These are phyloP conservation scores for Heliosperma pusillum DNA, from an alignment of 148 eudicot genomes.

Conservation along the genomic window DNA sequence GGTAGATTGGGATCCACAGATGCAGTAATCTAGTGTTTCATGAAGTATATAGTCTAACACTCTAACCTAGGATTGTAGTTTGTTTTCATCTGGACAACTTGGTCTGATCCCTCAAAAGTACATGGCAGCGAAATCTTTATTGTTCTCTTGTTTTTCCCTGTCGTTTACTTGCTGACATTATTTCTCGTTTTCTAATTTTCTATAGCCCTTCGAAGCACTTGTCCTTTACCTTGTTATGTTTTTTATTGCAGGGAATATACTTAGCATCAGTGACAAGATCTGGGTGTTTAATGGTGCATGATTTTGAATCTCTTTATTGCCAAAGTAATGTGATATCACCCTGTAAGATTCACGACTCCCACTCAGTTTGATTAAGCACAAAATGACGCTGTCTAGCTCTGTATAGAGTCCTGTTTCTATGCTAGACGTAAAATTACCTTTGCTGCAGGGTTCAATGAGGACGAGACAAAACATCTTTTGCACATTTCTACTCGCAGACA, in stretches of 20 bases:
- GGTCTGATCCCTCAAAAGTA: background rate
- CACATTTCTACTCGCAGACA: constrained; percentile 48
- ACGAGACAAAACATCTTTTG: constrained; percentile 68
- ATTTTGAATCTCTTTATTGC: constrained; percentile 66
- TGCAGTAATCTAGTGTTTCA: background rate
- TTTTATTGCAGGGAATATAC: constrained; percentile 61
- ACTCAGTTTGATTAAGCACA: constrained; percentile 1
- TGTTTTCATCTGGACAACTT: background rate
- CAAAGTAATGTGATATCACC: constrained; percentile 39
- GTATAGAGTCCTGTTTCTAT: background rate
- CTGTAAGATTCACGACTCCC: constrained; percentile 21
- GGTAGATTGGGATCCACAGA: background rate
- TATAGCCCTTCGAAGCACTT: background rate
- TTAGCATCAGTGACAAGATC: constrained; percentile 81
- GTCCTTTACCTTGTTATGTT: background rate
- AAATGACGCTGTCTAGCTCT: background rate
- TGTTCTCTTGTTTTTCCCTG: background rate
- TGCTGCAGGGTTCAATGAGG: constrained; percentile 47
- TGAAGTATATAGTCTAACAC: background rate
- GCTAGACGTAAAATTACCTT: background rate
- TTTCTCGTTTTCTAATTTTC: background rate
- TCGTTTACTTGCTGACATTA: background rate
- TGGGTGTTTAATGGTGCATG: constrained; percentile 86
- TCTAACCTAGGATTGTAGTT: background rate
- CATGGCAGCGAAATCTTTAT: too few relatives aligned